These are phyloP conservation scores for Apiospora kogelbergensis DNA, from an alignment of 2,329 filamentous ascomycete species.

Conservation along the genomic window DNA sequence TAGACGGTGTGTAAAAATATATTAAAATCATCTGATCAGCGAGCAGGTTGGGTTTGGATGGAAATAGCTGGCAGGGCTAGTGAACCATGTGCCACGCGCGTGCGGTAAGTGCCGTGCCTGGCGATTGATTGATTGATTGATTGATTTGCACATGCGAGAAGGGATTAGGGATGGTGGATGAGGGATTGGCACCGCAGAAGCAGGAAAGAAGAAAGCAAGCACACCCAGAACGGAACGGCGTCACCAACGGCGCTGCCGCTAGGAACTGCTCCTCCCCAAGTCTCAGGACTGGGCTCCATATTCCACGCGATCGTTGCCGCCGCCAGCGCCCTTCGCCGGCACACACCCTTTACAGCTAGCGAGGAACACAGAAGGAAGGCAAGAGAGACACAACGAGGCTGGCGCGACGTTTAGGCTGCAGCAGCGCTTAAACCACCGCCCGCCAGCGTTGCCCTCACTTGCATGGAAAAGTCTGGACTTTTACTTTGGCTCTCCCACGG, in stretches of 20 bases:
- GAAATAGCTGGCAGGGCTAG: not conserved
- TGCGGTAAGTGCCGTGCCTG: not conserved
- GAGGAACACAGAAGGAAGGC: not conserved
- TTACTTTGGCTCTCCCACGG: not conserved
- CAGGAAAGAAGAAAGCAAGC: not conserved
- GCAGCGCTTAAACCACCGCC: not conserved
- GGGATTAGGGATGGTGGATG: not conserved
- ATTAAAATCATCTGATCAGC: not conserved
- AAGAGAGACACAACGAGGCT: not conserved
- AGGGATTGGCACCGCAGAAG: not conserved
- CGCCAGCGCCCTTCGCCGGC: not conserved
- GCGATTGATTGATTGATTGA: not conserved
- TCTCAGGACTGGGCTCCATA: not conserved
- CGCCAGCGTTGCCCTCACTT: not conserved
- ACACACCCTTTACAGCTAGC: too few relatives aligned
- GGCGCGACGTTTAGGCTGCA: not conserved
- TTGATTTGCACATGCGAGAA: not conserved
- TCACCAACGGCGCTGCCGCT: not conserved
- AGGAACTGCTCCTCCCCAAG: not conserved
- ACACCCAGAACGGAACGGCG: not conserved
- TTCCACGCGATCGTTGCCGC: slow-evolving; percentile 2
- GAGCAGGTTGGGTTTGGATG: not conserved
- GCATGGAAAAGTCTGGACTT: not conserved
- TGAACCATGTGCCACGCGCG: slow-evolving; percentile 2
- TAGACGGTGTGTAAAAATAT: not conserved